phyloP scores from a whole-genome alignment of 2,329 filamentous ascomycete species.

The Fusarium nodosum region DNA sequence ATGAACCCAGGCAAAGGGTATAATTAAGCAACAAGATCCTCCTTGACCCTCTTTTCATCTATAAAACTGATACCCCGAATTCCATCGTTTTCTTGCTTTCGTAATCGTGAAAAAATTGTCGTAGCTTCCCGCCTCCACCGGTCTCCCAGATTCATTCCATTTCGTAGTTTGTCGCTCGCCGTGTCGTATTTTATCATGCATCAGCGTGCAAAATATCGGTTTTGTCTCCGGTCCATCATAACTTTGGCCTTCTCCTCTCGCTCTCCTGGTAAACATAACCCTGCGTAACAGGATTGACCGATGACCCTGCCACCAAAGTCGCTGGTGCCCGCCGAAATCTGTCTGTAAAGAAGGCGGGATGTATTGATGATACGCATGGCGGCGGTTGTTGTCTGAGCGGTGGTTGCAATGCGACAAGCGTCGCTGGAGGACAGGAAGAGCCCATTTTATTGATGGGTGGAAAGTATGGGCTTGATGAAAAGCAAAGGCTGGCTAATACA shows the following conservation, averaged over 20 bases:
- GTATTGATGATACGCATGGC: conserved; percentile 66
- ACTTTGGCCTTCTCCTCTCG: conserved; percentile 50
- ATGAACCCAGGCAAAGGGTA: conserved; percentile 42
- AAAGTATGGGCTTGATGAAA: background rate
- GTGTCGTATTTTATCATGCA: background rate
- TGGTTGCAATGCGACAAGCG: conserved; percentile 27
- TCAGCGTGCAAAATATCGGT: background rate
- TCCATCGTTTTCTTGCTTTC: background rate
- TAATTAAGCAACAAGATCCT: conserved; percentile 46
- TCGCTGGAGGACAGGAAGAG: conserved; percentile 30
- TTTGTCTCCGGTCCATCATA: conserved; percentile 51
- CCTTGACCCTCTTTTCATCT: conserved; percentile 39
- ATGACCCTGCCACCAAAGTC: conserved; percentile 37
- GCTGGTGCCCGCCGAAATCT: conserved; percentile 69
- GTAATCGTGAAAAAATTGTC: conserved; percentile 10
- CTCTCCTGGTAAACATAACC: conserved; percentile 72
- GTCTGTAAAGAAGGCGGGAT: conserved; percentile 83
- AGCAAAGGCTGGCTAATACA: background rate
- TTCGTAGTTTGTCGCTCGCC: conserved; percentile 1
- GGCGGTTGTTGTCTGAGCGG: conserved; percentile 14
- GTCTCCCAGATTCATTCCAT: background rate
- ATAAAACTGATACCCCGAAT: conserved; percentile 36
- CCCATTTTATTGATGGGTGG: conserved; percentile 18
- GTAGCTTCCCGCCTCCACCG: background rate
- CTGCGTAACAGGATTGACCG: conserved; percentile 66